Conservation (phyloP, 2,329 filamentous ascomycete genomes). For the Botrytis deweyae region DNA sequence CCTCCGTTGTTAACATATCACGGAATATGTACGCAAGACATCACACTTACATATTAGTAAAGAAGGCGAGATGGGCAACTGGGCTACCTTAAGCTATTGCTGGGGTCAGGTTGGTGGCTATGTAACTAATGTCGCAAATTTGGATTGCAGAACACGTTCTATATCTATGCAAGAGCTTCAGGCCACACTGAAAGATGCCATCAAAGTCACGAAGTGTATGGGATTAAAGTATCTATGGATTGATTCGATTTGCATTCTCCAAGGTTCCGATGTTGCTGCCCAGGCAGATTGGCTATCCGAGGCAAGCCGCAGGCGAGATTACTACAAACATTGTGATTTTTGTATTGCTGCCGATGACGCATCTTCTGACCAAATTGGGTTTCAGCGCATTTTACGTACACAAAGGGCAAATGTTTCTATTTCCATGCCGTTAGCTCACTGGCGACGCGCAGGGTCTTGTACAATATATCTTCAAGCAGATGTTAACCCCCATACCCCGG, state of each 20-base stretch:
- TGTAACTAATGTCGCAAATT: background rate
- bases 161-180: background rate
- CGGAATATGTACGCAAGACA: too few relatives aligned
- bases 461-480: background rate
- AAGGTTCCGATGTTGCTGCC: background rate
- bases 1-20: too few relatives aligned
- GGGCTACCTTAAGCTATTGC: background rate
- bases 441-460: background rate
- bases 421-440: background rate
- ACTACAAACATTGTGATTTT: background rate
- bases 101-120: background rate
- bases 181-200: background rate
- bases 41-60: background rate
- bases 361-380: background rate
- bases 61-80: background rate
- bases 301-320: background rate
- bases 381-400: background rate
- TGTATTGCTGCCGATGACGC: background rate
- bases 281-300: background rate
- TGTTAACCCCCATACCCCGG: accelerated
- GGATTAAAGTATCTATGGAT: background rate
- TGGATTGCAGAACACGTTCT: background rate
- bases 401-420: background rate
- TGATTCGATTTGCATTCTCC: background rate
- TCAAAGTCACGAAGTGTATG: background rate